These are phyloP conservation scores for Podospora fimiseda DNA, from an alignment of 495 filamentous ascomycete genomes.

Conservation along the genomic window DNA sequence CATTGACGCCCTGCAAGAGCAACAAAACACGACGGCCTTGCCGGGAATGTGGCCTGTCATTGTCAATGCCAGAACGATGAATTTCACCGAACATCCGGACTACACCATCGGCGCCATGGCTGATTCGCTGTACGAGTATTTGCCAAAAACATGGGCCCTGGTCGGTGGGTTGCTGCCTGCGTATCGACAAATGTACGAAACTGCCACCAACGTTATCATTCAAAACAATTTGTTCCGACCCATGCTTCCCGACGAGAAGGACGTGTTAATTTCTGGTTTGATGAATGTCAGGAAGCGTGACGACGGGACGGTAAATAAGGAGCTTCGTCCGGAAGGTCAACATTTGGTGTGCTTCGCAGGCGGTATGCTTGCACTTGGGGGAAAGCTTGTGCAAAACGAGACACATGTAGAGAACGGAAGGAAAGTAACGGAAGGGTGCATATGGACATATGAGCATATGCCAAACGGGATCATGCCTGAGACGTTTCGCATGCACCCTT, in stretches of 20 bases:
- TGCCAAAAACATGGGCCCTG: conserved; percentile 64
- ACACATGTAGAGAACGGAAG: conserved; percentile 63
- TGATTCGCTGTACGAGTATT: conserved; percentile 80
- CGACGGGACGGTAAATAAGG: conserved; percentile 54
- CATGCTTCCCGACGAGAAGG: conserved; percentile 43
- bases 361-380: conserved; percentile 77
- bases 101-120: conserved; percentile 69
- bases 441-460: conserved; percentile 73
- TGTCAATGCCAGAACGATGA: conserved; percentile 27
- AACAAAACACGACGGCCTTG: conserved; percentile 57
- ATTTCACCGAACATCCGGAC: conserved; percentile 28
- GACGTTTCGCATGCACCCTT: conserved; percentile 53
- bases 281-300: conserved; percentile 53
- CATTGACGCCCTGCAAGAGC: conserved; percentile 61
- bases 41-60: conserved; percentile 54
- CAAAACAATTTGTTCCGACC: conserved; percentile 63
- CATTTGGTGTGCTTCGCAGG: conserved; percentile 65
- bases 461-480: conserved; percentile 82
- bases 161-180: conserved; percentile 67
- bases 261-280: conserved; percentile 46
- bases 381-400: conserved; percentile 58
- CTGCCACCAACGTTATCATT: conserved; percentile 56
- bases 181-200: conserved; percentile 71
- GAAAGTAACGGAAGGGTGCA: conserved; percentile 74
- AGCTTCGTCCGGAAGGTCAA: conserved; percentile 36